Base-by-base conservation (phyloP, 306 rosid species). In the Hippophae gyantsensis region DNA sequence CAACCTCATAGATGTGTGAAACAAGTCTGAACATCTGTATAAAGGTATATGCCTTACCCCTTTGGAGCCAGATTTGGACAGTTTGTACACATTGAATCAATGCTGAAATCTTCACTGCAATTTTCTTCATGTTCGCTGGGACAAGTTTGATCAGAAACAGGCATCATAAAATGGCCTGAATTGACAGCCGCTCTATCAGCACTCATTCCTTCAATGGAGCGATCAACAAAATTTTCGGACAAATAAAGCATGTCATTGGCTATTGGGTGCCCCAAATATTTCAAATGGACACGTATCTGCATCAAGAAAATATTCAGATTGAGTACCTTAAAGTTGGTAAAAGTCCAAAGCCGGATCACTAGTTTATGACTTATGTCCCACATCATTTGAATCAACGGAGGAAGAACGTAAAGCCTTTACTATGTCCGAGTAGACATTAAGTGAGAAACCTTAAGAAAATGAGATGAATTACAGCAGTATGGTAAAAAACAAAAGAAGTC, bases 241-340 rank as follows among this genome's bases (percentile, higher is more conserved):
- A 84, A 76, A 82, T 89, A 89, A 47, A 86, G 83, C 69, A 61
- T 45, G 69, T 89, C 97, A 56, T 89, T 89, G 72, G 94, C 95
- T 69, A 89, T 90, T 51, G 95, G 94, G 70, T 86, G 87, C 54
- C 94, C 97, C 6, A 74, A 61, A 66, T 73, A 67, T 72, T 82
- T 87, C 74, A 90, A 81, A 79, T 82, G 94, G 58, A 86, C 97
- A 10, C 95, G 90, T 66, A 90, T 86, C 95, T 90, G 60, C 82
- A 64, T 58, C 54, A 70, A n/a, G 64, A 59, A 59, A 1, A 51
- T n/a, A 27, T 51, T 25, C 18, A 49, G 38, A 57, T 25, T 23
- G 43, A 3, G 25, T 13, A 48, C 32, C 42, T 14, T 32, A 32
- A 51, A 45, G 55, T 45, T 59, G n/a, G 41, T 5, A 60, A 58